Evolutionary conservation across 1,284 basidiomycete genomes (phyloP).

Genomic region (Irpex sp.): DNA sequence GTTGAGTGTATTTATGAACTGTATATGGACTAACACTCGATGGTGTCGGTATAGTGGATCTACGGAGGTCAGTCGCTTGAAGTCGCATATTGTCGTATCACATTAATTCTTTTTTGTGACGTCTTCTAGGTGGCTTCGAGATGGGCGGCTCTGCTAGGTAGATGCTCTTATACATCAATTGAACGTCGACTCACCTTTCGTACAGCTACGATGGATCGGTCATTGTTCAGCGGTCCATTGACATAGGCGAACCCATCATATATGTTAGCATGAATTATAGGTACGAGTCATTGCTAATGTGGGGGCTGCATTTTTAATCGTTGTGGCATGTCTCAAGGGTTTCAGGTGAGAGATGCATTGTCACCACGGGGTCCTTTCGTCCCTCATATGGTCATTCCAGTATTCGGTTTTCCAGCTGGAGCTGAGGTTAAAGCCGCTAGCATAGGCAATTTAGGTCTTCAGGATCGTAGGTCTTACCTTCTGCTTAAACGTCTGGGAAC

Average conservation of each 20-base stretch:
- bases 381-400: conserved; percentile 9
- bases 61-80: conserved; percentile 37
- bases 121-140: conserved; percentile 4
- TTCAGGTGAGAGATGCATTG: background rate
- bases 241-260: conserved; percentile 21
- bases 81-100: background rate
- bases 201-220: conserved; percentile 12
- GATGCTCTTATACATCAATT: background rate
- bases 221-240: conserved; percentile 47
- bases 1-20: background rate
- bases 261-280: conserved; percentile 27
- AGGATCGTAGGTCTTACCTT: conserved; percentile 26
- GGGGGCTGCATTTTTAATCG: too few species aligned
- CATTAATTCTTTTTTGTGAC: background rate
- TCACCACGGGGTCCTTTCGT: background rate
- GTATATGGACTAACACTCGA: background rate
- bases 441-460: conserved; percentile 34
- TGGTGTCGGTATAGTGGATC: conserved; percentile 37
- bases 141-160: background rate
- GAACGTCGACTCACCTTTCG: background rate
- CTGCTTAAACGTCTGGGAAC: background rate
- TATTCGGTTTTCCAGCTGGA: conserved; percentile 33
- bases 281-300: conserved; percentile 3
- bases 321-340: background rate
- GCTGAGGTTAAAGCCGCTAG: conserved; percentile 32